Conservation (phyloP, 139 green algal genomes). For the Tetraselmis chui region DNA sequence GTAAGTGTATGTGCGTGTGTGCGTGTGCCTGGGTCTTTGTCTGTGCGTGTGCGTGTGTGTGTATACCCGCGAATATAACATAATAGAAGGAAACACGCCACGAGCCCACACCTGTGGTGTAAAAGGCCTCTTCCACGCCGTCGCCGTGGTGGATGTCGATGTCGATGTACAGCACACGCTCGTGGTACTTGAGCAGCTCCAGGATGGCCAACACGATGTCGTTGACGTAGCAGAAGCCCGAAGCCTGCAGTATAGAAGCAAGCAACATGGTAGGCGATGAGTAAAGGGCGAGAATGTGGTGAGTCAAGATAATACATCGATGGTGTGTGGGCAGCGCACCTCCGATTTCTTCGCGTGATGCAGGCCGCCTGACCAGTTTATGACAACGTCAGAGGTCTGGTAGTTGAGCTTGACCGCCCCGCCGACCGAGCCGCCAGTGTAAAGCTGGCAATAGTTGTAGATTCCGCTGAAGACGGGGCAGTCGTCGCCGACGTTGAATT, state of each 20-base stretch:
- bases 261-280: too few relatives aligned
- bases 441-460: constrained; percentile 75
- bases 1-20: too few relatives aligned
- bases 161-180: constrained; percentile 79
- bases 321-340: constrained; percentile 25
- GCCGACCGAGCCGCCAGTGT: constrained; percentile 72
- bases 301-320: neutral
- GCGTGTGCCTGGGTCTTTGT: too few relatives aligned
- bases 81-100: neutral
- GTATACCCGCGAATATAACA: neutral
- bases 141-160: constrained; percentile 98
- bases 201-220: constrained; percentile 95
- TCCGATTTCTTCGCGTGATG: constrained; percentile 96
- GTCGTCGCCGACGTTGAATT: constrained; percentile 83
- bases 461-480: constrained; percentile 83
- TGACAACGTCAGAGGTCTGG: constrained; percentile 76
- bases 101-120: constrained; percentile 43
- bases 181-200: constrained; percentile 93
- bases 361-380: constrained; percentile 96
- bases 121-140: constrained; percentile 96
- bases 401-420: constrained; percentile 80
- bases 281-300: too few relatives aligned
- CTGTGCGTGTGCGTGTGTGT: too few relatives aligned
- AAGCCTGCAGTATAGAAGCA: constrained; percentile 33
- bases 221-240: constrained; percentile 98